Evolutionary conservation across 192 early-diverging fungal species (phyloP), one percentile per base, ranked within the genome.

Genomic region (Endogone sp.): DNA sequence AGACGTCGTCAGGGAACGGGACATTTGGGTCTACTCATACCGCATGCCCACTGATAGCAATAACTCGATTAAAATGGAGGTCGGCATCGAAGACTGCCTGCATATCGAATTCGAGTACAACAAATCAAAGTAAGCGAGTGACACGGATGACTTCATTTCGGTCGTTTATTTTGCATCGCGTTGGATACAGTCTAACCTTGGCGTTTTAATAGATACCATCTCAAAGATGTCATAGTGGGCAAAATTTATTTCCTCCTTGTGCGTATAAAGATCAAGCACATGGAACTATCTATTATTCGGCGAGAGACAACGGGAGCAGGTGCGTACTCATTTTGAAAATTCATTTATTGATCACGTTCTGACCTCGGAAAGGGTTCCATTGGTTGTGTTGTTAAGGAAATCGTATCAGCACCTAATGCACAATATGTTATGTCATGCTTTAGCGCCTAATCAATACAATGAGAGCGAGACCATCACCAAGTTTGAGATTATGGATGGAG

Each of bases 51-150:
- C 94, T 13, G 93, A 95, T 64, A 83, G 90, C 58, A 97, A 97
- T 83, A 91, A 90, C 76, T 92, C 94, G 2, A 98, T 99, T 79
- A 97, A 97, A 77, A 99, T 99, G 98, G 98, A 99, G 74, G 97
- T 99, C 58, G 98, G 98, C 23, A 99, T 99, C 69, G 98, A 99
- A 71, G 98, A 98, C 74, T 96, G 95, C 70, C 77, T 99, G 63
- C 98, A 99, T 70, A 99, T 99, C 74, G 98, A 99, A 73, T 99
- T 99, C 63, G 98, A 99, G 84, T 98, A 98, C 81, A 99, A 98
- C 86, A 98, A 96, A 76, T 93, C 91, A 63, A 96, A 91, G 91
- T 99, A 81, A 66, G 83, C 79, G 20, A n/a, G n/a, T n/a, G n/a
- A n/a, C n/a, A n/a, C n/a, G n/a, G n/a, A n/a, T n/a, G n/a, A n/a